Evolutionary conservation across 345 rosid species (phyloP), one percentile per base, ranked within the genome.

Genomic region (Euphorbia peplus): DNA sequence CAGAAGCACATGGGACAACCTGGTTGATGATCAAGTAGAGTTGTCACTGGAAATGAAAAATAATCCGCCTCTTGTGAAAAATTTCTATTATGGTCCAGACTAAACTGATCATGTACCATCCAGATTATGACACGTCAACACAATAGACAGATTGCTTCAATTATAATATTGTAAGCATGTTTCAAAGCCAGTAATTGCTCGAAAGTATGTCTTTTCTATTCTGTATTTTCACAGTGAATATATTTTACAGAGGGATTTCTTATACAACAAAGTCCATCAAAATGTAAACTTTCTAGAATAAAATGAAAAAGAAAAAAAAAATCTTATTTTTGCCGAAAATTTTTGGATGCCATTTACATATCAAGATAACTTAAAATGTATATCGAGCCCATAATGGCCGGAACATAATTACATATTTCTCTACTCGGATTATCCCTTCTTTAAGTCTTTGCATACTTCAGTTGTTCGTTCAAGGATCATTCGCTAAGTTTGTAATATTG

Each of bases 351-450:
- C 71, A 73, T 67, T 66, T 73, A 66, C 71, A 60, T 15, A 48
- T 52, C 25, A 50, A 14, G 42, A 25, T 52, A 21, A 15, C 30
- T 37, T 32, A 13, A 32, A 66, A 30, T 30, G 61, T 55, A 68
- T 59, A 60, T 16, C 57, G 42, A 55, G 50, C 63, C 63, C 68
- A 53, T 29, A 66, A 28, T 39, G 37, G 59, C 22, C 29, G 16
- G 42, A 55, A 8, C 28, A 71, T 77, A 79, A 77, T 81, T 77
- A 77, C 75, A 81, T 29, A 21, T 66, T 32, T 66, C 44, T 64
- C 44, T 3, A 14, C 51, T 61, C 48, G 28, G 21, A 29, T 57
- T 68, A 7, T 53, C 6, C 26, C 37, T 47, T 60, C 39, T 32
- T 64, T 66, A 64, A n/a, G 35, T 28, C 58, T 32, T 51, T 25